These are phyloP conservation scores for Debaryomyces singareniensis DNA, from an alignment of 1,139 yeast genomes.

Conservation along the genomic window DNA sequence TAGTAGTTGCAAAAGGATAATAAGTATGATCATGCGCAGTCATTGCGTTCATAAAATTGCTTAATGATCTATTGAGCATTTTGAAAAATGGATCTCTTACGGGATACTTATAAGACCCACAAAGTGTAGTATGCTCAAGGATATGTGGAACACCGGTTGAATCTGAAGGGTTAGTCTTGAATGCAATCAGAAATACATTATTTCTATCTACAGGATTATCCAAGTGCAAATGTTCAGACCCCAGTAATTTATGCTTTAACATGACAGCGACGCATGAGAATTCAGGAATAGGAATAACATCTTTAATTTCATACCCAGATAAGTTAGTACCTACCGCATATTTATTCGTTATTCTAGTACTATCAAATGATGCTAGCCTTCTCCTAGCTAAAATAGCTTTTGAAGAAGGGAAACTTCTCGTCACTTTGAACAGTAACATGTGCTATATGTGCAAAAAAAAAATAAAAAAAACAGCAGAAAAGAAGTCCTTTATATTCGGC, in stretches of 20 bases:
- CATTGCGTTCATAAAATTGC: slow-evolving; percentile 98
- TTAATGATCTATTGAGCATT: slow-evolving; percentile 80
- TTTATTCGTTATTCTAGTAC: slow-evolving; percentile 30
- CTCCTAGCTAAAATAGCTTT: too few relatives aligned
- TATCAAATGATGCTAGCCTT: too few relatives aligned
- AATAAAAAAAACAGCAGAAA: too few relatives aligned
- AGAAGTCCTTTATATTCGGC: too few relatives aligned
- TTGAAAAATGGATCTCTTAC: slow-evolving; percentile 97
- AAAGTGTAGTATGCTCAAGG: slow-evolving; percentile 87
- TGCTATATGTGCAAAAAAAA: too few relatives aligned
- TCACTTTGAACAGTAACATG: too few relatives aligned
- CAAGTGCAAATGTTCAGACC: slow-evolving; percentile 78
- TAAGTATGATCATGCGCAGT: slow-evolving; percentile 95
- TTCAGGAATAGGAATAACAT: slow-evolving; percentile 72
- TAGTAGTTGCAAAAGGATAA: slow-evolving; percentile 95
- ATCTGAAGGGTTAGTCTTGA: slow-evolving; percentile 93
- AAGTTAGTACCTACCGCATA: slow-evolving; percentile 59
- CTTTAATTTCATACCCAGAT: slow-evolving; percentile 59
- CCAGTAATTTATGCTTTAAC: slow-evolving; percentile 59
- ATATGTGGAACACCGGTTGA: slow-evolving; percentile 94
- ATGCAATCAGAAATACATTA: slow-evolving; percentile 83
- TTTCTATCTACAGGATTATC: slow-evolving; percentile 70
- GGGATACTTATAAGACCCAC: slow-evolving; percentile 88
- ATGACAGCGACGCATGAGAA: slow-evolving; percentile 75
- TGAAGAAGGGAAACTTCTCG: too few relatives aligned